These are phyloP conservation scores for Penicillium bovifimosum DNA, from an alignment of 495 filamentous ascomycete species.

Conservation along the genomic window DNA sequence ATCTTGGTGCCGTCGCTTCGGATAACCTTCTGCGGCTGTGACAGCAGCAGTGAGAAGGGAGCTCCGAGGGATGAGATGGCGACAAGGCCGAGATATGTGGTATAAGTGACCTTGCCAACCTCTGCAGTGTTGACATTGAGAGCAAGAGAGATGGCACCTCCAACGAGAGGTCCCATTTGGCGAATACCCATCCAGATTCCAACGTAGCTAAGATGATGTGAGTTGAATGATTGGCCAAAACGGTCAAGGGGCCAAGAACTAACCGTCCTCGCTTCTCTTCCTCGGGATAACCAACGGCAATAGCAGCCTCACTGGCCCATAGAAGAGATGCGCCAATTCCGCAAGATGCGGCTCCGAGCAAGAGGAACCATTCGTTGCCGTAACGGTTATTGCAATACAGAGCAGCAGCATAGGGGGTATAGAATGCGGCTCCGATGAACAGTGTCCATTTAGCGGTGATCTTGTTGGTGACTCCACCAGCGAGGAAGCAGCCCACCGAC, in stretches of 20 bases:
- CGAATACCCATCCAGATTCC: slow-evolving; percentile 55
- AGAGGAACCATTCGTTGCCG: slow-evolving; percentile 52
- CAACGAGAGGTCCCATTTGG: slow-evolving; percentile 51
- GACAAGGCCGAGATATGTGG: slow-evolving; percentile 51
- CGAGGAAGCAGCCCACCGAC: slow-evolving; percentile 50
- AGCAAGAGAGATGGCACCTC: slow-evolving; percentile 50
- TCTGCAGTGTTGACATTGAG: slow-evolving; percentile 43
- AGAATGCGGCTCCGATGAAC: slow-evolving; percentile 51
- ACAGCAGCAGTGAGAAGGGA: slow-evolving; percentile 47
- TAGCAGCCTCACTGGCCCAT: slow-evolving; percentile 55
- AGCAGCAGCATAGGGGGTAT: slow-evolving; percentile 51
- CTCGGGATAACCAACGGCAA: slow-evolving; percentile 53
- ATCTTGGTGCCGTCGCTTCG: slow-evolving; percentile 41
- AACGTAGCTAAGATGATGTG: slow-evolving; percentile 20
- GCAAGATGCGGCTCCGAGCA: slow-evolving; percentile 52
- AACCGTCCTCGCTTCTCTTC: slow-evolving; percentile 47
- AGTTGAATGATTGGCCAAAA: not conserved
- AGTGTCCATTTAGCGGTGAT: slow-evolving; percentile 49
- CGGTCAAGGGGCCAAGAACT: not conserved
- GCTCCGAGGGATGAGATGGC: slow-evolving; percentile 48
- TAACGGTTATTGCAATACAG: slow-evolving; percentile 56
- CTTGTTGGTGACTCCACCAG: slow-evolving; percentile 47
- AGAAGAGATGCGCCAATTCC: slow-evolving; percentile 48
- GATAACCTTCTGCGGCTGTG: slow-evolving; percentile 51
- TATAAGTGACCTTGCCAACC: slow-evolving; percentile 50